Percentiles rank a stretch among this genome's conserved stretches.
phyloP scores from a whole-genome alignment of 306 rosid genomes.

The Sesbania bispinosa region DNA sequence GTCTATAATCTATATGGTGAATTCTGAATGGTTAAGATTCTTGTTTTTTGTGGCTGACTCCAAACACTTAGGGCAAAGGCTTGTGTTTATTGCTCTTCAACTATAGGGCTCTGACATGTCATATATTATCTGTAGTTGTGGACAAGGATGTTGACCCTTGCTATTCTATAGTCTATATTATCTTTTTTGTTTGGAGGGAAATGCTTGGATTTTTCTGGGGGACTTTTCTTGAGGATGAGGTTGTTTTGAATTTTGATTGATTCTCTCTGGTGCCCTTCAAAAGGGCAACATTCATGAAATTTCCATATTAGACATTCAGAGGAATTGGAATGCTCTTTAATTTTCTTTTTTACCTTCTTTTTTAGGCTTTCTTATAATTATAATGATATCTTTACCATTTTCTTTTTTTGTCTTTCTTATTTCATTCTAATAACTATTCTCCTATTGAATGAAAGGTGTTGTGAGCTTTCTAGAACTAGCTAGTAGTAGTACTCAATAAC shows the following conservation, averaged over 20 bases:
- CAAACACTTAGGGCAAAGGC: too few relatives aligned
- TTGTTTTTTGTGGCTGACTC: too few relatives aligned
- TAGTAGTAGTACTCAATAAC: too few relatives aligned
- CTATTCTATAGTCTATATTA: too few relatives aligned
- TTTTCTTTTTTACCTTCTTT: not conserved
- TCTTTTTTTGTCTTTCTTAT: not conserved
- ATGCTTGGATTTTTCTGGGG: not conserved
- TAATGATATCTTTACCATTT: not conserved
- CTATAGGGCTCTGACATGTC: too few relatives aligned
- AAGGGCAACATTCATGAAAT: not conserved
- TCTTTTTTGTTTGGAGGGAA: not conserved
- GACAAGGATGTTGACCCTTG: too few relatives aligned
- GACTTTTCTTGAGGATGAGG: not conserved
- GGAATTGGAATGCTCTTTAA: not conserved
- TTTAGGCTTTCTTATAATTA: too few relatives aligned
- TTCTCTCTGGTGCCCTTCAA: not conserved
- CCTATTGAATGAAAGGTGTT: not conserved
- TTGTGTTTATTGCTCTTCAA: too few relatives aligned
- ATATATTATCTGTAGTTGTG: too few relatives aligned
- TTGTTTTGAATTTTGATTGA: constrained; percentile 8
- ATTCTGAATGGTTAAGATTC: not conserved
- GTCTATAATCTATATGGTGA: not conserved
- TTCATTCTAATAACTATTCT: too few relatives aligned
- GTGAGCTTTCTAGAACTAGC: constrained; percentile 6
- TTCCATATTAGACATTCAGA: not conserved